A percentile compares a stretch with the other conserved stretches of the same genome.
Conservation (phyloP, 352 stramenopile genomes). For the Phytophthora sojae region DNA sequence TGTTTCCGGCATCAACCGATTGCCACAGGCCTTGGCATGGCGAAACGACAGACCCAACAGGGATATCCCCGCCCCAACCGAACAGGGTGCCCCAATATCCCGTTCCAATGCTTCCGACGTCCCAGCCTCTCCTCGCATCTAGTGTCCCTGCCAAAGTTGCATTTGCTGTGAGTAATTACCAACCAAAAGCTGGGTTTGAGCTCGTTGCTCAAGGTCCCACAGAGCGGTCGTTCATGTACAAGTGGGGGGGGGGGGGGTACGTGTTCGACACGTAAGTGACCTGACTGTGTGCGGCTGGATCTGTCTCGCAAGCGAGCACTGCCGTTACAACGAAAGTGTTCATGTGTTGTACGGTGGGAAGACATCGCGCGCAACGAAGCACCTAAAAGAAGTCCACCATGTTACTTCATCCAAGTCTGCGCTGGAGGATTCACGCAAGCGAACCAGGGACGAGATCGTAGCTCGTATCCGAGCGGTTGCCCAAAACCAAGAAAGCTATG, state of each 20-base stretch:
- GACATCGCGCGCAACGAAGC: slow-evolving; percentile 5
- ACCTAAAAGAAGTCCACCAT: slow-evolving; percentile 10
- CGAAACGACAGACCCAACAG: too few species aligned
- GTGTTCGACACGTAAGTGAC: slow-evolving; percentile 1
- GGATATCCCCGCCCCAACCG: too few species aligned
- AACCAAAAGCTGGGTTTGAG: background rate
- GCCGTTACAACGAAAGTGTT: slow-evolving; percentile 9
- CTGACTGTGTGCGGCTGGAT: background rate
- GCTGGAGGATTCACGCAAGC: slow-evolving; percentile 1
- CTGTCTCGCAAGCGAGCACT: background rate
- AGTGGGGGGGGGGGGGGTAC: background rate
- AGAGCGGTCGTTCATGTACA: background rate
- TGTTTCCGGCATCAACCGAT: too few species aligned
- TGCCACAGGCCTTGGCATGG: too few species aligned
- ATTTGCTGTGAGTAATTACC: background rate
- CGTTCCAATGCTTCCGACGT: too few species aligned
- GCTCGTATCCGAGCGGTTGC: background rate
- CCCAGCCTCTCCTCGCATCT: background rate
- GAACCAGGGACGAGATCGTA: background rate
- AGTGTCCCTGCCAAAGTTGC: background rate
- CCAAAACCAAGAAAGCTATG: slow-evolving; percentile 1
- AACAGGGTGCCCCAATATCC: too few species aligned
- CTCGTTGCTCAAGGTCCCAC: background rate
- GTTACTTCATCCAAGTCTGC: background rate
- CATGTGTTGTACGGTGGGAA: background rate